A percentile compares a stretch with the other conserved stretches of the same genome.
These are phyloP conservation scores for Saturnispora dispora DNA, from an alignment of 805 yeast species.

Conservation along the genomic window DNA sequence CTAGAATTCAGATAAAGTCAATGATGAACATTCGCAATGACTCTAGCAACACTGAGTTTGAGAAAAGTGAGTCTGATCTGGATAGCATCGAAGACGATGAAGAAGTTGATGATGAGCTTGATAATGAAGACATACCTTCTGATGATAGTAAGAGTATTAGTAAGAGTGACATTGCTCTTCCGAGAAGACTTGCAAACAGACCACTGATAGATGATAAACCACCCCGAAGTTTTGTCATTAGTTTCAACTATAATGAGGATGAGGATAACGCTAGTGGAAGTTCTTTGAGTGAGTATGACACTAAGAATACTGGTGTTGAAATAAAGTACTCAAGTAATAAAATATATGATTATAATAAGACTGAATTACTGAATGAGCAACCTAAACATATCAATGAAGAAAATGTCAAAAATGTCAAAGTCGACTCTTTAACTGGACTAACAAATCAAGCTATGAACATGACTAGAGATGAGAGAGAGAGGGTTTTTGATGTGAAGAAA, in stretches of 20 bases:
- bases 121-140: slow-evolving; percentile 4
- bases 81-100: background rate
- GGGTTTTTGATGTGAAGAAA: slow-evolving; percentile 1
- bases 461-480: slow-evolving; percentile 12
- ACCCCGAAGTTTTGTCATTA: slow-evolving; percentile 24
- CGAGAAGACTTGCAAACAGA: slow-evolving; percentile 19
- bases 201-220: slow-evolving; percentile 26
- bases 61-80: slow-evolving; percentile 3
- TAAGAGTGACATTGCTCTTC: slow-evolving; percentile 4
- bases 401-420: background rate
- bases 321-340: background rate
- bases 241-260: slow-evolving; percentile 17
- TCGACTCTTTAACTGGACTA: slow-evolving; percentile 19
- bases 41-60: background rate
- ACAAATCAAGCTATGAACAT: slow-evolving; percentile 6
- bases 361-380: background rate
- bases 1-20: slow-evolving; percentile 23
- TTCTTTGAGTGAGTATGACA: background rate
- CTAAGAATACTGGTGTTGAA: background rate
- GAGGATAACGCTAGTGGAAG: slow-evolving; percentile 9
- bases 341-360: background rate
- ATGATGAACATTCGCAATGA: slow-evolving; percentile 1
- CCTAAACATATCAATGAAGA: background rate
- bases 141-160: background rate
- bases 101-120: slow-evolving; percentile 6